phyloP scores from a whole-genome alignment of 768 basidiomycete species.

The Pisolithus tinctorius region DNA sequence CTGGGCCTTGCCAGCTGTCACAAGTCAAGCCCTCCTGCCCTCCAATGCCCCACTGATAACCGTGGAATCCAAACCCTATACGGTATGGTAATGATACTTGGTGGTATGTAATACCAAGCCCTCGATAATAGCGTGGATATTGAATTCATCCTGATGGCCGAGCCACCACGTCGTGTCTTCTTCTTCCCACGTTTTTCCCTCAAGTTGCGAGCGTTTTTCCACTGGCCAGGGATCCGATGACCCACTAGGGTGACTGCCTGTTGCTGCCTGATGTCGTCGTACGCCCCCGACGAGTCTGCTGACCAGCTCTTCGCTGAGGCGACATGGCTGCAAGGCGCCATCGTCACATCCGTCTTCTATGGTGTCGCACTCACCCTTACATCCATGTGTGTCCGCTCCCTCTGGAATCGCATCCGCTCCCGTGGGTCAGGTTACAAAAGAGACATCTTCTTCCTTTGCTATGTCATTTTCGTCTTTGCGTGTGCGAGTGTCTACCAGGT shows the following conservation, averaged over 20 bases:
- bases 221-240: no score
- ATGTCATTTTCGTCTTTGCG: constrained; percentile 23
- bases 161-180: not conserved
- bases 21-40: no score
- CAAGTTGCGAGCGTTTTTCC: not conserved
- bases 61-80: no score
- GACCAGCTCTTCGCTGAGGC: constrained; percentile 18
- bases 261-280: constrained; percentile 12
- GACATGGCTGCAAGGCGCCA: constrained; percentile 25
- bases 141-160: no score
- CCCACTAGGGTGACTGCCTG: not conserved
- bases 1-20: no score
- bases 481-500: constrained; percentile 23
- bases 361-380: constrained; percentile 22
- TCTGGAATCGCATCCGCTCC: constrained; percentile 18
- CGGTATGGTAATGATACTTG: no score
- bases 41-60: no score
- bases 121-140: no score
- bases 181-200: constrained; percentile 5
- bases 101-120: no score
- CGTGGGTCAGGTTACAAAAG: constrained; percentile 5
- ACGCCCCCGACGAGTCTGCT: constrained; percentile 8
- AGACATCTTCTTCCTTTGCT: constrained; percentile 24
- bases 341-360: constrained; percentile 22
- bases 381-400: constrained; percentile 20